These are phyloP conservation scores for Entomortierella parvispora DNA, from an alignment of 192 early-diverging fungal species.

Conservation along the genomic window DNA sequence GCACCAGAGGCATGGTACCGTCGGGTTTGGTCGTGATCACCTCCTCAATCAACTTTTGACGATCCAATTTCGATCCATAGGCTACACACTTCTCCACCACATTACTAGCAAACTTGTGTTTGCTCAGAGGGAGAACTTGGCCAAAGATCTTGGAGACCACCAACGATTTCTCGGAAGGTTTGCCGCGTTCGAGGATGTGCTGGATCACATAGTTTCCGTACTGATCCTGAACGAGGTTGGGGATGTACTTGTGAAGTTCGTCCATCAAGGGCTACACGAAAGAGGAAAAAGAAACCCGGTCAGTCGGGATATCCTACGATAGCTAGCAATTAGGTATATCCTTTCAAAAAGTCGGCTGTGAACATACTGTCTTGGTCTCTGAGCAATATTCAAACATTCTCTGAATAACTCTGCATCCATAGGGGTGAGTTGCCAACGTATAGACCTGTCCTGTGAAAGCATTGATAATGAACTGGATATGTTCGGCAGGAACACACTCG, in stretches of 20 bases:
- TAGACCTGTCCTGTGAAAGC: constrained; percentile 98
- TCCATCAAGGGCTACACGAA: constrained; percentile 81
- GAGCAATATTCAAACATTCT: constrained; percentile 99
- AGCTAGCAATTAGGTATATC: no score
- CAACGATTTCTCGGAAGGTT: constrained; percentile 85
- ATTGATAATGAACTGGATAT: constrained; percentile 97
- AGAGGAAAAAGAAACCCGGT: no score
- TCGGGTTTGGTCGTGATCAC: constrained; percentile 87
- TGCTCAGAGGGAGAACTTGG: constrained; percentile 90
- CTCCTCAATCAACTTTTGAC: constrained; percentile 92
- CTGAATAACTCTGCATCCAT: constrained; percentile 99
- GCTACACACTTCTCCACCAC: constrained; percentile 99
- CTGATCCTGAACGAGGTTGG: constrained; percentile 95
- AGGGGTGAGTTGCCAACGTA: constrained; percentile 95
- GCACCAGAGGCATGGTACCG: constrained; percentile 84
- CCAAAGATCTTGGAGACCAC: constrained; percentile 93
- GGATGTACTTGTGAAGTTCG: constrained; percentile 93
- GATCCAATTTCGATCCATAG: constrained; percentile 87
- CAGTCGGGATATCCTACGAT: no score
- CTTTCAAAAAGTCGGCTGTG: not conserved
- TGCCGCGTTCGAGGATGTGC: constrained; percentile 96
- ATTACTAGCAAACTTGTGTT: constrained; percentile 99
- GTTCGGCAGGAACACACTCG: constrained; percentile 91
- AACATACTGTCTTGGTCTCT: constrained; percentile 78
- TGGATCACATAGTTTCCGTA: constrained; percentile 99